Evolutionary conservation across 345 rosid species (phyloP), one percentile per base, ranked within the genome.

Genomic region (Acer yangbiense): DNA sequence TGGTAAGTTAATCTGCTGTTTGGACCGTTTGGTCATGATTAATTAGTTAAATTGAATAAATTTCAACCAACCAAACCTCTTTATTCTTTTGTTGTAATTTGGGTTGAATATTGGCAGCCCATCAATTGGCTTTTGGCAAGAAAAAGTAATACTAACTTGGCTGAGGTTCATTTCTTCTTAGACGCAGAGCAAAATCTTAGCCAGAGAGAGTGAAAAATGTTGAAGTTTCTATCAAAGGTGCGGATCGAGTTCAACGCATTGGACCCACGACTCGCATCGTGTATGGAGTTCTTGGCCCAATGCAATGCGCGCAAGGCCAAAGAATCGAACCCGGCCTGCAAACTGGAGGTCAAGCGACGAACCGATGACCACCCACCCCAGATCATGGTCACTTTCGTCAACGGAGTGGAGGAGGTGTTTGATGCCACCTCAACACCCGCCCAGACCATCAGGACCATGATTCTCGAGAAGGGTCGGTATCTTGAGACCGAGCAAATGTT

Each of bases 401-500:
- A 92, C 73, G 97, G 98, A 9, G 91, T 87, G 23, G 98, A 93
- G 60, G 91, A 93, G 81, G 87, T 79, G 29, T 93, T 92, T 66
- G 97, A 95, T 72, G 97, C 93, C 12, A 89, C 97, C 0, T 73
- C 88, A 1, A 91, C 94, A n/a, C 77, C 93, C 2, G 98, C 97
- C 9, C 98, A 93, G 86, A 54, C 88, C 3, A 92, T 95, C 35
- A 71, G 97, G 79, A 88, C 21, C 86, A 90, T 92, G 89, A 92
- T 95, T 71, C 89, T 93, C 6, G 93, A 92, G 65, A 93, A 92
- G 82, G 97, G 98, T 63, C 93, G 83, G 87, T 18, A 11, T 20
- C 96, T 93, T 0, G 97, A 93, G 87, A 92, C 94, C 2, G 93
- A 95, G 89, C 98, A 91, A 76, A 92, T 92, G 98, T 95, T 93